phyloP scores from a whole-genome alignment of 345 rosid genomes.

The Camelina hispida region DNA sequence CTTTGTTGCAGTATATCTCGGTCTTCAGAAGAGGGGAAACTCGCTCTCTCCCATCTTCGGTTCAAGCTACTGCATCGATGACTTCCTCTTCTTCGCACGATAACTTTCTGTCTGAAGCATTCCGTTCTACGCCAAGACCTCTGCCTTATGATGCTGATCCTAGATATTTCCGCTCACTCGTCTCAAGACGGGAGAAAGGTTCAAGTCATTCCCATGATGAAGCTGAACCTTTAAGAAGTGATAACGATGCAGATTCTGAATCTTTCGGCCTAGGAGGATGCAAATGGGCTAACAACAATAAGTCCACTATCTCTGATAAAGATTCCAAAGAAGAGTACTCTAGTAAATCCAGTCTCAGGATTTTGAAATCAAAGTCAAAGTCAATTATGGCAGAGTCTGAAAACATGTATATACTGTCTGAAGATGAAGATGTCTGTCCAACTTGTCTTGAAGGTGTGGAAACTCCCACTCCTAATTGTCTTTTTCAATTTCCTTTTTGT shows the following conservation, averaged over 20 bases:
- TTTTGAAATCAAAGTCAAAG: constrained; percentile 63
- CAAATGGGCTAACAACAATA: constrained; percentile 65
- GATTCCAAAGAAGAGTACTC: constrained; percentile 62
- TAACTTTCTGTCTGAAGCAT: constrained; percentile 85
- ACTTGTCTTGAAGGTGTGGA: constrained; percentile 92
- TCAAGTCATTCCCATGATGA: constrained; percentile 85
- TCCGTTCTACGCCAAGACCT: constrained; percentile 91
- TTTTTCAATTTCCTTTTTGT: neutral
- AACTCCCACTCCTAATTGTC: neutral
- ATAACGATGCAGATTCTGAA: constrained; percentile 62
- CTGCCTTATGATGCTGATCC: constrained; percentile 91
- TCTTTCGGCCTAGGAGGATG: constrained; percentile 55
- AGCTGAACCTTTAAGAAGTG: constrained; percentile 76
- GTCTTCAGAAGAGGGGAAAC: constrained; percentile 81
- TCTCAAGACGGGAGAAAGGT: constrained; percentile 82
- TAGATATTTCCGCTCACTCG: constrained; percentile 57
- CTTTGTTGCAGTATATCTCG: constrained; percentile 59
- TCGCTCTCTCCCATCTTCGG: constrained; percentile 74
- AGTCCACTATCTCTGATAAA: constrained; percentile 57
- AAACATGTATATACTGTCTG: constrained; percentile 60
- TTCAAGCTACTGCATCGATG: constrained; percentile 71
- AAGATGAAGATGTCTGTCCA: constrained; percentile 94
- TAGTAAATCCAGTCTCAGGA: constrained; percentile 61
- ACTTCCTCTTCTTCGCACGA: constrained; percentile 73
- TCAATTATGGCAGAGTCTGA: constrained; percentile 52